phyloP scores from a whole-genome alignment of 805 yeast genomes.

The Yarrowia hollandica region DNA sequence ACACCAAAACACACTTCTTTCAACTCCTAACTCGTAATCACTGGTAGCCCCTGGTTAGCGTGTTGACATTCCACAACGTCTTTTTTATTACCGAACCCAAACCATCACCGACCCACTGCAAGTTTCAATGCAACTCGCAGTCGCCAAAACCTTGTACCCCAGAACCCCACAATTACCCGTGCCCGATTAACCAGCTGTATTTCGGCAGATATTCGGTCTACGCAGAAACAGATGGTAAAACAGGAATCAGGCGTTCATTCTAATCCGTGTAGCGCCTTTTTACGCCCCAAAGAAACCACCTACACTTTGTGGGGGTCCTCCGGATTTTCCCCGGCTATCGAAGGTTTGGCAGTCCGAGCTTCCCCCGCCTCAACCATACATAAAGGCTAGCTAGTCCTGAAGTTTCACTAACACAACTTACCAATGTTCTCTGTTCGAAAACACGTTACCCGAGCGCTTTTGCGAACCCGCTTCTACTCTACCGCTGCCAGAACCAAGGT shows the following conservation, averaged over 20 bases:
- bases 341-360: constrained; percentile 20
- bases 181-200: not conserved
- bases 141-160: not conserved
- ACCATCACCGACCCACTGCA: not conserved
- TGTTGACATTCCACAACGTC: no score
- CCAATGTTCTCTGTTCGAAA: constrained; percentile 19
- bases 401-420: not conserved
- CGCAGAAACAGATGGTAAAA: no score
- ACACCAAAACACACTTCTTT: no score
- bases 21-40: no score
- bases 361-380: constrained; percentile 21
- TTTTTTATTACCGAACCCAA: not conserved
- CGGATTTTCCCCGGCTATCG: constrained; percentile 24
- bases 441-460: constrained; percentile 8
- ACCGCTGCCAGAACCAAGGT: constrained; percentile 23
- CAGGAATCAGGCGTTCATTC: no score
- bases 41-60: no score
- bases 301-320: not conserved
- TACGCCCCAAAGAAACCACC: not conserved
- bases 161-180: constrained; percentile 1
- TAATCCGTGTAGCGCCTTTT: no score
- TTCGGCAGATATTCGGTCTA: not conserved
- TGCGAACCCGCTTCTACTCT: constrained; percentile 20
- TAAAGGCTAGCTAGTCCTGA: constrained; percentile 6
- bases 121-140: no score